Conservation (phyloP, 352 stramenopile genomes). For the Globisporangium cylindrosporum region DNA sequence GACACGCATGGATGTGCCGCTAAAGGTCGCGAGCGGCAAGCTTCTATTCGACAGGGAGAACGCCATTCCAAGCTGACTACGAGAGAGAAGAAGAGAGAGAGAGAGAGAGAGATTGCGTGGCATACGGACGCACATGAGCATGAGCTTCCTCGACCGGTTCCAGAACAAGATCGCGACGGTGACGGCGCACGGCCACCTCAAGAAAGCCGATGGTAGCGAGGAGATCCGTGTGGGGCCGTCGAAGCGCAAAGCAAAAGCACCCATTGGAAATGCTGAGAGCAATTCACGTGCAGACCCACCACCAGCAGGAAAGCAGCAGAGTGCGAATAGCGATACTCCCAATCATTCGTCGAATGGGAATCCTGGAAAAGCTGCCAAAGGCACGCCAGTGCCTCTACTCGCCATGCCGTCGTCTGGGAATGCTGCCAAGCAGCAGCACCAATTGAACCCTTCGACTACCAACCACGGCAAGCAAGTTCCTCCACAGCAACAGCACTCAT, state of each 20-base stretch:
- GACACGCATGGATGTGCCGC: not conserved
- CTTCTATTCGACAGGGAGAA: not conserved
- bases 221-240: constrained; percentile 73
- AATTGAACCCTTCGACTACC: constrained; percentile 12
- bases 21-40: not conserved
- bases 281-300: not conserved
- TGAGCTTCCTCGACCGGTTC: constrained; percentile 85
- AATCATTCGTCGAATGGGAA: not conserved
- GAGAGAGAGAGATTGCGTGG: not conserved
- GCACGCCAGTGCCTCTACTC: constrained; percentile 10
- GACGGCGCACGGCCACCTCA: constrained; percentile 72
- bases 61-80: not conserved
- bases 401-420: constrained; percentile 2
- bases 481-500: constrained; percentile 15
- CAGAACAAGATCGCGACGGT: constrained; percentile 83
- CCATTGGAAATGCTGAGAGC: not conserved
- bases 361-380: constrained; percentile 3
- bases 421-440: constrained; percentile 15
- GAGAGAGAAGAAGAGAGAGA: not conserved
- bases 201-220: constrained; percentile 76
- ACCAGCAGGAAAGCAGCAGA: constrained; percentile 13
- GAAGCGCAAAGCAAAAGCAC: constrained; percentile 38
- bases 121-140: constrained; percentile 14
- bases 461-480: constrained; percentile 3
- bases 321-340: constrained; percentile 17